phyloP scores from a whole-genome alignment of 2,329 filamentous ascomycete genomes.

The Penicillium corylophilum region DNA sequence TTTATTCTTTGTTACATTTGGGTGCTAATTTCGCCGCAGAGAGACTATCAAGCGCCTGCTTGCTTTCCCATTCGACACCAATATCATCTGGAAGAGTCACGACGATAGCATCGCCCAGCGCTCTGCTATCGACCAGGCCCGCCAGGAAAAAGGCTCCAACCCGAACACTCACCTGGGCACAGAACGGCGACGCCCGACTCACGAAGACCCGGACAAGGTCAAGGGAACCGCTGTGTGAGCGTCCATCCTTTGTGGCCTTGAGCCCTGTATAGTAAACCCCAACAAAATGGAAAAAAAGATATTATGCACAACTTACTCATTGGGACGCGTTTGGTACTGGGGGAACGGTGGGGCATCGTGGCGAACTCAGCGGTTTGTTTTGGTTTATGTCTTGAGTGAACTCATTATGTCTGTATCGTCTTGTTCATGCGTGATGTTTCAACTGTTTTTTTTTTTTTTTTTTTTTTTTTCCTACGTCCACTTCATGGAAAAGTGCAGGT shows the following conservation, averaged over 20 bases:
- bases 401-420: slow-evolving; percentile 23
- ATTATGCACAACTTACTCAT: slow-evolving; percentile 31
- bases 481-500: slow-evolving; percentile 17
- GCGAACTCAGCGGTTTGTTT: slow-evolving; percentile 39
- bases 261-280: slow-evolving; percentile 42
- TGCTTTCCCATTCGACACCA: slow-evolving; percentile 81
- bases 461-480: slow-evolving; percentile 3
- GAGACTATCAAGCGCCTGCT: slow-evolving; percentile 93
- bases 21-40: slow-evolving; percentile 48
- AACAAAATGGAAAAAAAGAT: slow-evolving; percentile 25
- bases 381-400: slow-evolving; percentile 32
- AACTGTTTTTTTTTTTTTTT: slow-evolving; percentile 14
- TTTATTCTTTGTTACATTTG: neutral
- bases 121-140: slow-evolving; percentile 84
- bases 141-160: slow-evolving; percentile 70
- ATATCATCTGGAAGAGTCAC: slow-evolving; percentile 92
- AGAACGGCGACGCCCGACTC: slow-evolving; percentile 44
- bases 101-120: slow-evolving; percentile 93
- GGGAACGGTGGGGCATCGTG: slow-evolving; percentile 36
- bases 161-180: slow-evolving; percentile 33
- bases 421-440: slow-evolving; percentile 22
- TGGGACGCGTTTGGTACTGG: slow-evolving; percentile 40
- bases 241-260: slow-evolving; percentile 25
- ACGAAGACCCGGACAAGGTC: slow-evolving; percentile 47
- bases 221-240: slow-evolving; percentile 37